A percentile compares a stretch with the other conserved stretches of the same genome.
Conservation (phyloP, 1,139 yeast species). For the Candida smagusa region DNA sequence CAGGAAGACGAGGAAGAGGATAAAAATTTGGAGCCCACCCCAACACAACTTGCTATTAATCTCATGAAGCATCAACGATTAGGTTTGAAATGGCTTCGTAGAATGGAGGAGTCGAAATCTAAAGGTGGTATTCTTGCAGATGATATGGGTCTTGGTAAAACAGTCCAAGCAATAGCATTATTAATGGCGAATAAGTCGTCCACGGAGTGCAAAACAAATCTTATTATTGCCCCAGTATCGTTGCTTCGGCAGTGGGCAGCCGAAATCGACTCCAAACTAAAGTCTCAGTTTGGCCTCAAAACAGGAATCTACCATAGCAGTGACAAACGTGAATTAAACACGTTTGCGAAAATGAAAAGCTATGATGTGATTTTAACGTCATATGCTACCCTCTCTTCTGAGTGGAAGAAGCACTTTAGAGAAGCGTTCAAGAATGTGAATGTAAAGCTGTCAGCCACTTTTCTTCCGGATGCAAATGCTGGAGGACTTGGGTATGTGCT, state of each 20-base stretch:
- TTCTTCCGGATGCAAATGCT: slow-evolving; percentile 35
- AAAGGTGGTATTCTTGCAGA: slow-evolving; percentile 87
- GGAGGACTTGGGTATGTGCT: slow-evolving; percentile 53
- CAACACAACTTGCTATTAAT: slow-evolving; percentile 61
- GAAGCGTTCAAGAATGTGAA: slow-evolving; percentile 28
- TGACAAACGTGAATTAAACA: slow-evolving; percentile 33
- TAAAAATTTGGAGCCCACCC: slow-evolving; percentile 56
- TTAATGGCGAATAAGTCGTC: slow-evolving; percentile 54
- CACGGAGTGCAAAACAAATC: slow-evolving; percentile 50
- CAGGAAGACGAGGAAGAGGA: slow-evolving; percentile 49
- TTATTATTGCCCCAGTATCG: slow-evolving; percentile 83
- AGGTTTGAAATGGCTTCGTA: slow-evolving; percentile 78
- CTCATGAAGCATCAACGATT: slow-evolving; percentile 80
- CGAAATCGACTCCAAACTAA: slow-evolving; percentile 64
- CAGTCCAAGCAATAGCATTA: slow-evolving; percentile 75
- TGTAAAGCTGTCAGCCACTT: slow-evolving; percentile 16
- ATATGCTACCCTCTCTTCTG: slow-evolving; percentile 68
- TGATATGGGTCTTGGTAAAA: slow-evolving; percentile 94
- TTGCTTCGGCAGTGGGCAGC: slow-evolving; percentile 80
- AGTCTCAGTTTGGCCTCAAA: slow-evolving; percentile 40
- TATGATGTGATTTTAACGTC: slow-evolving; percentile 81
- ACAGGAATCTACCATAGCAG: slow-evolving; percentile 64
- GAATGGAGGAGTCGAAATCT: slow-evolving; percentile 56
- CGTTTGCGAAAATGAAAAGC: slow-evolving; percentile 44
- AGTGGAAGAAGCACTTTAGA: slow-evolving; percentile 60